phyloP scores from a whole-genome alignment of 176 grass and related monocot species.

The Aegilops speltoides region DNA sequence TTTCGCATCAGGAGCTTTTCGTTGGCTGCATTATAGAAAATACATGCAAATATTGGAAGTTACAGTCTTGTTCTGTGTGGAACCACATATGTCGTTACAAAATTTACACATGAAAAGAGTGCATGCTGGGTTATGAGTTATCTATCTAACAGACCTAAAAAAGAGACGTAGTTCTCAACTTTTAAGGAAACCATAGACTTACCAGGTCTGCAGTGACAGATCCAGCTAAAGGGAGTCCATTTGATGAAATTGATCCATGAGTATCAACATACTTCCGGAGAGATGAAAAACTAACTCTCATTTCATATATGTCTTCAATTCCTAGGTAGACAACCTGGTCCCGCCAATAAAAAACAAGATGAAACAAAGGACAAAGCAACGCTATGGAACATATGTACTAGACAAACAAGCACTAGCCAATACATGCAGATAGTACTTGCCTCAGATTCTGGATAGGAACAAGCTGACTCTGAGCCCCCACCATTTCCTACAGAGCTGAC shows the following conservation, averaged over 20 bases:
- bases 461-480: conserved; percentile 82
- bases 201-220: conserved; percentile 30
- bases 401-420: background rate
- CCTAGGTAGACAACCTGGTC: conserved; percentile 72
- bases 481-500: conserved; percentile 53
- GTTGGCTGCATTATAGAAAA: no score
- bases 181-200: background rate
- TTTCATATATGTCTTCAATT: conserved; percentile 88
- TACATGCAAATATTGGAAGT: no score
- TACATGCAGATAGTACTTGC: conserved; percentile 26
- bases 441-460: conserved; percentile 84
- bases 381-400: background rate
- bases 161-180: background rate
- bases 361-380: background rate
- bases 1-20: background rate
- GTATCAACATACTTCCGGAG: conserved; percentile 87
- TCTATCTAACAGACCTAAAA: background rate
- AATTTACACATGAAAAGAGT: background rate
- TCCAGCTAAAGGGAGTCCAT: conserved; percentile 67
- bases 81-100: background rate
- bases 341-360: conserved; percentile 26
- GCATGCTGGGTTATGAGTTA: background rate
- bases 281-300: conserved; percentile 82
- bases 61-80: background rate
- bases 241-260: conserved; percentile 72